Conservation (phyloP, 371 early-diverging fungal species). For the Chytridium lagenaria region DNA sequence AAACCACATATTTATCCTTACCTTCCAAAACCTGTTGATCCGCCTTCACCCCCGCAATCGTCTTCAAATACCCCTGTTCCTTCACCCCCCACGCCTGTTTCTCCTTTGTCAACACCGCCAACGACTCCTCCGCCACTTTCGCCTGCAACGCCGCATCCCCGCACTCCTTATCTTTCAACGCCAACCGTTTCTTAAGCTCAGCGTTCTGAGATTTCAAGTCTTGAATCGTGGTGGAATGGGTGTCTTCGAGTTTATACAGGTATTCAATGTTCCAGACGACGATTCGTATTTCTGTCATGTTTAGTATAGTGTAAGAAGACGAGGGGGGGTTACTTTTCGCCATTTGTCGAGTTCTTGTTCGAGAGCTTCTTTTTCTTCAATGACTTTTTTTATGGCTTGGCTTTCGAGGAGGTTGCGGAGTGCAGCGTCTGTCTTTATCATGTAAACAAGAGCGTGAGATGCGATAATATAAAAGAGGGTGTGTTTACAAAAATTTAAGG, state of each 20-base stretch:
- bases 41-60: neutral
- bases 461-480: too few species aligned
- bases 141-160: neutral
- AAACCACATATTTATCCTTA: too few species aligned
- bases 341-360: conserved; percentile 6
- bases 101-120: neutral
- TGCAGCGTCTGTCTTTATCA: neutral
- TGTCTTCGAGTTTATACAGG: neutral
- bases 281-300: conserved; percentile 12
- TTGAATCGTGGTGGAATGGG: neutral
- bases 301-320: neutral
- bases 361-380: conserved; percentile 9
- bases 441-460: neutral
- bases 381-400: conserved; percentile 5
- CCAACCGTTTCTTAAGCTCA: neutral
- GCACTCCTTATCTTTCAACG: neutral
- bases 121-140: neutral
- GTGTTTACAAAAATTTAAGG: too few species aligned
- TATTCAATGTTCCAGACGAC: conserved; percentile 9
- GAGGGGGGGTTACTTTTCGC: neutral
- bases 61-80: neutral
- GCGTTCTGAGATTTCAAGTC: neutral
- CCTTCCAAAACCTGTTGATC: neutral
- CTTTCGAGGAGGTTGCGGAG: neutral
- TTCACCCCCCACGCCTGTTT: neutral